Conservation (phyloP, 164 flowering plant species). For the Berberis thunbergii region DNA sequence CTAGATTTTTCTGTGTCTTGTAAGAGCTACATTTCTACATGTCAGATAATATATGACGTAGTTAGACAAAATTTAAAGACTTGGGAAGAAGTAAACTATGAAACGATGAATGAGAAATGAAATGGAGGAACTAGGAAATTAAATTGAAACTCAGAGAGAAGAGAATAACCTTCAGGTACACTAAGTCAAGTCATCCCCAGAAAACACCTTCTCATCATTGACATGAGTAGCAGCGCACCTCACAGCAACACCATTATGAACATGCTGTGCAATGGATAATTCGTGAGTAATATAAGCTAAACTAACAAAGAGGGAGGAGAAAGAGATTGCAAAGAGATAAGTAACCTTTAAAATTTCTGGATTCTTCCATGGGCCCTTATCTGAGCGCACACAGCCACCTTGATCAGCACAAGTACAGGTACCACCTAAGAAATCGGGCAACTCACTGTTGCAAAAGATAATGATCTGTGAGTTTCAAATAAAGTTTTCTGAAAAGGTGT, state of each 20-base stretch:
- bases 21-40: constrained; percentile 14
- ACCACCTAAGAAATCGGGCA: constrained; percentile 88
- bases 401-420: constrained; percentile 72
- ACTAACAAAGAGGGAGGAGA: background rate
- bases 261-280: constrained; percentile 9
- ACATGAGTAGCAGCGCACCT: constrained; percentile 25
- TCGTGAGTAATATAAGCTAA: background rate
- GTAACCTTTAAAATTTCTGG: constrained; percentile 56
- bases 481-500: background rate
- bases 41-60: background rate
- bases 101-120: background rate
- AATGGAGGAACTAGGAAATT: background rate
- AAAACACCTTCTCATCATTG: constrained; percentile 47
- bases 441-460: constrained; percentile 42
- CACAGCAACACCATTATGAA: constrained; percentile 58
- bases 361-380: constrained; percentile 91
- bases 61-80: background rate
- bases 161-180: constrained; percentile 30
- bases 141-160: background rate
- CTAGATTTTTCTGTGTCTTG: constrained; percentile 13
- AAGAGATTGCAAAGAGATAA: background rate
- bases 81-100: background rate
- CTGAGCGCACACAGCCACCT: constrained; percentile 83
- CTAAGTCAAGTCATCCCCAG: constrained; percentile 49
- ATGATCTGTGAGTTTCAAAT: background rate